Evolutionary conservation across 495 filamentous ascomycete species (phyloP), one percentile per base, ranked within the genome.

Genomic region (Elasticomyces elasticus): DNA sequence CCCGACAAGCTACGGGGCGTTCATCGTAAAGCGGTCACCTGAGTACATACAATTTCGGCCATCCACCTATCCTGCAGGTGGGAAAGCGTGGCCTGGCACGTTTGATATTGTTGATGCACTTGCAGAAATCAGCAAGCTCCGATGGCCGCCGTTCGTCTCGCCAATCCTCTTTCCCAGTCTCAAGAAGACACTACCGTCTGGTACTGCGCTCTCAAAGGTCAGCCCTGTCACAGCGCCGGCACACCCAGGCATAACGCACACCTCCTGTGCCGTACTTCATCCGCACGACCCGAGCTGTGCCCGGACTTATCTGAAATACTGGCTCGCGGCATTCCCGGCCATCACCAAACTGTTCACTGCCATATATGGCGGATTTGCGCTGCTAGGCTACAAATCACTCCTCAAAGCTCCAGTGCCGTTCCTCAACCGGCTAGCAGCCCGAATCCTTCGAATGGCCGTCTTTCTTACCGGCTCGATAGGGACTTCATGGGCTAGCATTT

Each of bases 201-300:
- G 40, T 24, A 53, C 76, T 24, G 66, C 79, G 12, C 79, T 96
- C 25, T 54, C 72, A 27, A 67, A 79, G 17, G 83, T 95, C 54
- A 76, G 84, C 0, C 89, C 90, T 11, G 79, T 96, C 25, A 85
- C 87, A 28, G 79, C 85, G 0, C 78, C 83, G 27, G 90, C 91
- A 1, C 90, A 95, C 63, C 90, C 91, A 7, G 77, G 84, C 24
- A 90, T 94, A 64, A 79, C 76, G 2, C 81, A 76, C 41, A 79
- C 96, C 27, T 88, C 87, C 49, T 98, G 92, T 70, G 92, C 92
- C 1, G 74, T 91, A 19, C 79, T 96, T n/a, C 92, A 98, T 67
- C 91, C 92, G 0, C 71, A 76, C 20, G 84, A 89, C 58, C 89
- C 92, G 2, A 90, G 83, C 54, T 98, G 92, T 71, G 74, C 80